Evolutionary conservation across 2,329 filamentous ascomycete species (phyloP), one percentile per base, ranked within the genome.

Genomic region (Aspergillus caelatus): DNA sequence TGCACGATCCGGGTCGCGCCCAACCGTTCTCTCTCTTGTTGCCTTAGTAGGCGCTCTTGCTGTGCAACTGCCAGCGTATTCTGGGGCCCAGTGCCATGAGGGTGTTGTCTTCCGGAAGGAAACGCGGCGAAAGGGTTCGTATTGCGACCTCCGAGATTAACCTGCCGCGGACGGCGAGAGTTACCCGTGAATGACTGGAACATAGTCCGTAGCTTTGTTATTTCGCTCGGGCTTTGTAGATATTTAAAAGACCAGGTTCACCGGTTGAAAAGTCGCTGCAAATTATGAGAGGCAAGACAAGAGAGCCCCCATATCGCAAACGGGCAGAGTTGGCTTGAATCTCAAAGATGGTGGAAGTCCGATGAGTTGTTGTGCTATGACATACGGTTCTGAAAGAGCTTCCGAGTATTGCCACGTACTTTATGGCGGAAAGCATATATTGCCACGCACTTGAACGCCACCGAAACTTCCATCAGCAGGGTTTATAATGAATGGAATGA

Each of bases 131-230:
- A 96, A 4, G 93, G 92, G 73, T 97, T 96, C 57, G 84, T 83
- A 68, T 87, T 88, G 70, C 94, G 90, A 66, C 93, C 95, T 69
- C 93, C 95, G 65, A 99, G 89, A 79, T 98, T 97, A 75, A 98
- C 93, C 77, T 97, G 94, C 68, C 95, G 90, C 65, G 91, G 90
- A 69, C 92, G 91, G 73, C 92, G 89, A 71, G 93, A 92, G 79
- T 82, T 92, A 71, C 95, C 95, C 28, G 92, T 95, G 81, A 99
- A 99, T 60, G 91, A 93, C 65, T 91, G 89, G 81, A 95, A 96
- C 94, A 97, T 55, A 23, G 32, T 55, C 21, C 21, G 32, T 97
- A 70, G 74, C 76, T 68, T 62, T 41, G 65, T 58, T 60, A 62
- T 59, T 58, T 62, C 61, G 62, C 53, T 62, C 34, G 21, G 52